Percentiles rank a stretch among this genome's conserved stretches.
These are phyloP conservation scores for Juncus effusus DNA, from an alignment of 176 grass and related monocot species.

Conservation along the genomic window DNA sequence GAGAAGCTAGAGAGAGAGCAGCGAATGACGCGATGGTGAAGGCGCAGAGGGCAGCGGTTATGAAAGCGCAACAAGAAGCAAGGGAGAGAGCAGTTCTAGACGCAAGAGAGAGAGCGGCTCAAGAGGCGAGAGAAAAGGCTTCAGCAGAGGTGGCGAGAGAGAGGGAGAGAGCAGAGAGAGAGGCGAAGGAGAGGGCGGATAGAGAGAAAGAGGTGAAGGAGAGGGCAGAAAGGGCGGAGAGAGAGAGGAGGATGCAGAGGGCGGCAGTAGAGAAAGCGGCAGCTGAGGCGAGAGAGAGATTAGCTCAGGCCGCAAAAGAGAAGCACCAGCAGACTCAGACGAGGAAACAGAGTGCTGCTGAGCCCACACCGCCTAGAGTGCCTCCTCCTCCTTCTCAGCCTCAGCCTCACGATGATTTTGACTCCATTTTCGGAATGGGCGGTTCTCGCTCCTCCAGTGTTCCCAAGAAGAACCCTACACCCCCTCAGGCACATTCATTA, in stretches of 20 bases:
- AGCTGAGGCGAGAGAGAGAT: constrained; percentile 52
- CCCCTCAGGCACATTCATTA: background rate
- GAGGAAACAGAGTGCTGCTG: constrained; percentile 29
- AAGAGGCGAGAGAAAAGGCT: constrained; percentile 66
- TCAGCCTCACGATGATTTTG: constrained; percentile 63
- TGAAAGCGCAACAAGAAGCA: constrained; percentile 73
- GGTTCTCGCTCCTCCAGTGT: constrained; percentile 66
- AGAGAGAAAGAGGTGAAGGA: constrained; percentile 55
- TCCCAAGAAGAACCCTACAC: constrained; percentile 40
- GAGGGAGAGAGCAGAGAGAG: constrained; percentile 46
- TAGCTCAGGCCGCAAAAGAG: constrained; percentile 39
- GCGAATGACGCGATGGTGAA: constrained; percentile 21
- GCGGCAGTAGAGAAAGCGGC: constrained; percentile 48
- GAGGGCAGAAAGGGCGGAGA: constrained; percentile 36
- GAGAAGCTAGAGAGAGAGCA: constrained; percentile 43
- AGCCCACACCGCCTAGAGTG: background rate
- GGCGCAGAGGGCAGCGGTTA: constrained; percentile 62
- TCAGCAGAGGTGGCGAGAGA: constrained; percentile 42
- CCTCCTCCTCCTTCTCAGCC: background rate
- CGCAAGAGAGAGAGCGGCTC: constrained; percentile 58
- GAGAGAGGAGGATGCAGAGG: constrained; percentile 39
- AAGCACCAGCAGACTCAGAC: constrained; percentile 52
- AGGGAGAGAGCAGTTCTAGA: constrained; percentile 56
- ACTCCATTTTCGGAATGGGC: constrained; percentile 84
- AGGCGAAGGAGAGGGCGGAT: constrained; percentile 47